A percentile compares a stretch with the other conserved stretches of the same genome.
phyloP scores from a whole-genome alignment of 2,329 filamentous ascomycete genomes.

The Tolypocladium tundrense region DNA sequence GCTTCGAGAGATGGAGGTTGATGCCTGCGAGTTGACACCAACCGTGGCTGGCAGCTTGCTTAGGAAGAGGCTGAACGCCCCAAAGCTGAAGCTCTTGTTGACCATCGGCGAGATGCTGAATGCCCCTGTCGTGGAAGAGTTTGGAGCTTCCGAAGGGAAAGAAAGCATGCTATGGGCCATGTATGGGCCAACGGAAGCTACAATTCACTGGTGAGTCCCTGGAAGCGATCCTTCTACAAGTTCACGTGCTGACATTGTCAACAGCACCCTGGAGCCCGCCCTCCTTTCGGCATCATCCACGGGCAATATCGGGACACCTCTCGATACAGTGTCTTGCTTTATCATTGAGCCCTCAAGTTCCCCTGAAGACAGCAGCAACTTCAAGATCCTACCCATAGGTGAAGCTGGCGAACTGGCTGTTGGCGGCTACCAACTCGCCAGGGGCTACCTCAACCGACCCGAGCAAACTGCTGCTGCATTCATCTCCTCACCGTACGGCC shows the following conservation, averaged over 20 bases:
- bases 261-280: slow-evolving; percentile 57
- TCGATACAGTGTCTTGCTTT: slow-evolving; percentile 74
- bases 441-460: slow-evolving; percentile 70
- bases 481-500: slow-evolving; percentile 55
- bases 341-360: slow-evolving; percentile 42
- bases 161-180: slow-evolving; percentile 74
- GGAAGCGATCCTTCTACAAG: background rate
- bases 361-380: slow-evolving; percentile 12
- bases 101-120: slow-evolving; percentile 95
- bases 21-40: slow-evolving; percentile 82
- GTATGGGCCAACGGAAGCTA: slow-evolving; percentile 89
- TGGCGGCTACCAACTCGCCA: slow-evolving; percentile 69
- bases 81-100: slow-evolving; percentile 58
- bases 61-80: slow-evolving; percentile 54
- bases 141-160: slow-evolving; percentile 47
- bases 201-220: slow-evolving; percentile 62
- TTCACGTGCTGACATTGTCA: background rate
- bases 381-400: slow-evolving; percentile 51
- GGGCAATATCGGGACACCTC: slow-evolving; percentile 64
- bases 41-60: slow-evolving; percentile 75
- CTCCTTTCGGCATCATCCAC: slow-evolving; percentile 48
- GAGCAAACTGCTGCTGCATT: slow-evolving; percentile 67
- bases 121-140: slow-evolving; percentile 64
- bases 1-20: slow-evolving; percentile 56
- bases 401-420: slow-evolving; percentile 71